Evolutionary conservation across 2,329 filamentous ascomycete genomes (phyloP).

Genomic region (Sordariomycetes sp.): DNA sequence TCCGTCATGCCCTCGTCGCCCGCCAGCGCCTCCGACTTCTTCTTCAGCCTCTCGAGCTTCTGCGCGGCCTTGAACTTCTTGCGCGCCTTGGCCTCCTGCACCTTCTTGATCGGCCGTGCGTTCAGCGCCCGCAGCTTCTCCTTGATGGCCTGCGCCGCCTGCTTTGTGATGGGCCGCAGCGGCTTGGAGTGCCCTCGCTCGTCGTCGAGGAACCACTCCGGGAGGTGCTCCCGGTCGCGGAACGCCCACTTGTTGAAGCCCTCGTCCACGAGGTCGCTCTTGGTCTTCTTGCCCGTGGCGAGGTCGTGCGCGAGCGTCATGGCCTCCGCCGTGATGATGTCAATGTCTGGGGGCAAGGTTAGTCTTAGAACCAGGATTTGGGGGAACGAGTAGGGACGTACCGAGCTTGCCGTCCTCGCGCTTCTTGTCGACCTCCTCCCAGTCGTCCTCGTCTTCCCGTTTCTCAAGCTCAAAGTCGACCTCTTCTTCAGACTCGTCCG

Average conservation of each 20-base stretch:
- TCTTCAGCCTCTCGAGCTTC: slow-evolving; percentile 83
- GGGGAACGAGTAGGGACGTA: slow-evolving; percentile 17
- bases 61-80: slow-evolving; percentile 96
- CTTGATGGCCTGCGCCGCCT: slow-evolving; percentile 81
- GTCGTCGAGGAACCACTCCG: slow-evolving; percentile 97
- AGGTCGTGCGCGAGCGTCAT: slow-evolving; percentile 95
- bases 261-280: slow-evolving; percentile 72
- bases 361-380: background rate
- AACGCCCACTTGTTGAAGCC: slow-evolving; percentile 88
- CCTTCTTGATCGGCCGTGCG: slow-evolving; percentile 96
- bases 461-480: slow-evolving; percentile 53
- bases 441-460: slow-evolving; percentile 37
- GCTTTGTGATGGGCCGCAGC: slow-evolving; percentile 82
- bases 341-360: slow-evolving; percentile 48
- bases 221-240: slow-evolving; percentile 80
- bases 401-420: slow-evolving; percentile 49
- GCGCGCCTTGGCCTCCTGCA: slow-evolving; percentile 85
- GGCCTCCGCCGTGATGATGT: slow-evolving; percentile 98
- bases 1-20: slow-evolving; percentile 89
- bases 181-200: slow-evolving; percentile 71
- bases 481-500: slow-evolving; percentile 14
- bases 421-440: slow-evolving; percentile 53
- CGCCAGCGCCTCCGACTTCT: slow-evolving; percentile 84
- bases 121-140: slow-evolving; percentile 89
- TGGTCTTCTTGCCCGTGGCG: slow-evolving; percentile 72